Conservation (phyloP, 2,329 filamentous ascomycete genomes). For the Pezicula rhizophila region DNA sequence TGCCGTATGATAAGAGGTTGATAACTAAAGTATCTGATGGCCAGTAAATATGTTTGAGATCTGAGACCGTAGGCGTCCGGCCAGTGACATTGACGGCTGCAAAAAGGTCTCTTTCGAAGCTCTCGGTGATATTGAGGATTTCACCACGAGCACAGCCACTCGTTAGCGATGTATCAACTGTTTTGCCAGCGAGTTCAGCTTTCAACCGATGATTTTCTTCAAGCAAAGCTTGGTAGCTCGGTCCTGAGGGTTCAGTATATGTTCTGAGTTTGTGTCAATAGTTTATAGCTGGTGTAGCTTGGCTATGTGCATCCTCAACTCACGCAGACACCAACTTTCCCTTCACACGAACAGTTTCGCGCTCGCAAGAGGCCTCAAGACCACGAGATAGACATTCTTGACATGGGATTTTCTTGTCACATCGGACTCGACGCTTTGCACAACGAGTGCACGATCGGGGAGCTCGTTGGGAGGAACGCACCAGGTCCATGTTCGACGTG, state of each 20-base stretch:
- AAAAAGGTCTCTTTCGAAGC: conserved; percentile 1
- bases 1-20: neutral
- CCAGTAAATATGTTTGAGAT: neutral
- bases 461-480: conserved; percentile 13
- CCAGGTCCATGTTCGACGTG: neutral
- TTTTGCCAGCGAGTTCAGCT: neutral
- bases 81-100: neutral
- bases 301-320: neutral
- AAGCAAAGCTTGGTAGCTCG: conserved; percentile 1
- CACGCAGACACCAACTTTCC: neutral
- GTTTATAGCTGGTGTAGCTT: neutral
- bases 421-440: conserved; percentile 20
- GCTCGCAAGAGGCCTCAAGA: conserved; percentile 3
- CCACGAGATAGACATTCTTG: conserved; percentile 19
- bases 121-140: conserved; percentile 1
- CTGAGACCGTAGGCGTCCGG: neutral
- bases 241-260: neutral
- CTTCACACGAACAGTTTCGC: conserved; percentile 6
- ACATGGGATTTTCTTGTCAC: conserved; percentile 22
- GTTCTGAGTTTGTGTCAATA: neutral
- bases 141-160: neutral
- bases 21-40: neutral
- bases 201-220: conserved; percentile 1
- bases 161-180: neutral
- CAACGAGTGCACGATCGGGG: conserved; percentile 20